These are phyloP conservation scores for Lentithecium fluviatile DNA, from an alignment of 495 filamentous ascomycete genomes.

Conservation along the genomic window DNA sequence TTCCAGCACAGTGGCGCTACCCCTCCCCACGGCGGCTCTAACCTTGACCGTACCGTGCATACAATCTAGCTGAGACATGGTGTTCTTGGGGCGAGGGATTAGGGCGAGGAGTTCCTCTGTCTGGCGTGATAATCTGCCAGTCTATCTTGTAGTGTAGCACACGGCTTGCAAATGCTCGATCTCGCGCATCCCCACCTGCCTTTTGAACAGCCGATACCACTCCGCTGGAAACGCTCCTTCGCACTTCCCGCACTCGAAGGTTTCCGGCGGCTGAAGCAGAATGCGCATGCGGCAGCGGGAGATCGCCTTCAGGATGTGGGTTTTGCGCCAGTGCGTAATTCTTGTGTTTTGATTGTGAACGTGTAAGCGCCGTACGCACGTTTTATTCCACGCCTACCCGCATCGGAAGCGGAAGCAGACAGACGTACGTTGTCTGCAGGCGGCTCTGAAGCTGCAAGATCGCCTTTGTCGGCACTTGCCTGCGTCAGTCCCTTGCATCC, in stretches of 20 bases:
- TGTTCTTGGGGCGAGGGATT: no score
- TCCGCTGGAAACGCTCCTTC: background rate
- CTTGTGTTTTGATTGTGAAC: background rate
- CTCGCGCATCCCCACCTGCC: background rate
- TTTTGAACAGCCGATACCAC: conserved; percentile 4
- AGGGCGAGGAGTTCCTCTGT: no score
- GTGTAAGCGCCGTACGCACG: no score
- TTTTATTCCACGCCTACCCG: background rate
- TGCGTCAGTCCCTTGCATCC: no score
- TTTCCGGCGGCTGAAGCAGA: conserved; percentile 19
- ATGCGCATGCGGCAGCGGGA: conserved; percentile 13
- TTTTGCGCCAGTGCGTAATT: background rate
- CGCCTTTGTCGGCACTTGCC: background rate
- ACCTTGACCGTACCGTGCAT: no score
- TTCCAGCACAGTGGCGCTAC: conserved; percentile 16
- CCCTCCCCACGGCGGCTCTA: background rate
- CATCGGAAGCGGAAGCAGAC: conserved; percentile 5
- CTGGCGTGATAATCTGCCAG: no score
- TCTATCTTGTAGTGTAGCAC: background rate
- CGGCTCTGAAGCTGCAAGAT: conserved; percentile 3
- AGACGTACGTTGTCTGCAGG: background rate
- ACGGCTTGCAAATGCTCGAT: background rate
- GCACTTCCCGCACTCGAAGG: background rate
- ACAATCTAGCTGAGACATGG: no score
- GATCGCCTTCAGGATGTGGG: conserved; percentile 11